Conservation (phyloP, 2,329 filamentous ascomycete genomes). For the Monascus ruber region DNA sequence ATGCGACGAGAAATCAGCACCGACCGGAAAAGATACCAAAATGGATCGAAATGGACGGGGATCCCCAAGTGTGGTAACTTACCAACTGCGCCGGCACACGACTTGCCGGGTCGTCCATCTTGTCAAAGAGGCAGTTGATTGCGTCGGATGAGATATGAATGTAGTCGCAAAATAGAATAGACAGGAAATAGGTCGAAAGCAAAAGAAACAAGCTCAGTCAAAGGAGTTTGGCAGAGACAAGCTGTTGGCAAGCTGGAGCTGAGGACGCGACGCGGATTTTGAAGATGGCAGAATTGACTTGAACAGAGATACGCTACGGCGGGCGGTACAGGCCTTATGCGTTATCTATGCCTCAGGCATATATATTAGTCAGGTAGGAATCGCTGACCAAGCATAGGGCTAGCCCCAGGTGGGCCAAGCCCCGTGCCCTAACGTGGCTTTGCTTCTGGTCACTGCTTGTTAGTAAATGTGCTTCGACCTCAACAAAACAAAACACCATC, state of each 20-base stretch:
- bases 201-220: not conserved
- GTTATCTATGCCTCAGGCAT: conserved; percentile 12
- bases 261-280: conserved; percentile 27
- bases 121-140: conserved; percentile 12
- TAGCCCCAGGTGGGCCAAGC: too few relatives aligned
- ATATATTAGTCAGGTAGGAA: not conserved
- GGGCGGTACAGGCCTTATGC: conserved; percentile 2
- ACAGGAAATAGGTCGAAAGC: too few relatives aligned
- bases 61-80: conserved; percentile 7
- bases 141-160: conserved; percentile 3
- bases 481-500: too few relatives aligned
- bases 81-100: conserved; percentile 36
- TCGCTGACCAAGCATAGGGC: too few relatives aligned
- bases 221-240: too few relatives aligned
- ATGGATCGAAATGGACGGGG: conserved; percentile 5
- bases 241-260: not conserved
- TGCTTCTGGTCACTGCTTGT: too few relatives aligned
- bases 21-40: conserved; percentile 1
- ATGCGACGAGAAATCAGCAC: conserved; percentile 5
- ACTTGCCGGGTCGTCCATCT: conserved; percentile 36
- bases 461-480: too few relatives aligned
- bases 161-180: conserved; percentile 4
- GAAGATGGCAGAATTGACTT: conserved; percentile 3
- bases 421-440: too few relatives aligned
- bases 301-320: conserved; percentile 11